Percentiles rank a stretch among this genome's conserved stretches.
phyloP scores from a whole-genome alignment of 1,139 yeast species.

The Suhomyces bribrorum region DNA sequence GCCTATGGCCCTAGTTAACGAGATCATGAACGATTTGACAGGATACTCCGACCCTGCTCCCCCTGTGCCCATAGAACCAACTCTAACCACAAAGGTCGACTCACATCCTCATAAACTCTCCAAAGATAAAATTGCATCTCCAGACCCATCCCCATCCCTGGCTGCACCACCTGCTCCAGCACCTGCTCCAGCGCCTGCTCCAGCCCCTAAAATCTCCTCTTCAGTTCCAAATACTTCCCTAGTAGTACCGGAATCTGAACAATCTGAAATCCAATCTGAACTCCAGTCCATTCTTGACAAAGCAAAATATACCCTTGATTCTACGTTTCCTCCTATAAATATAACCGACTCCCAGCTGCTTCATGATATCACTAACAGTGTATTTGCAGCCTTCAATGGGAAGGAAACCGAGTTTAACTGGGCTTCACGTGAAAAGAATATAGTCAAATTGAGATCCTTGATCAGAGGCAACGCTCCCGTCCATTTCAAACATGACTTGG shows the following conservation, averaged over 20 bases:
- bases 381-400: constrained; percentile 52
- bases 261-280: constrained; percentile 6
- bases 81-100: neutral
- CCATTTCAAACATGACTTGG: constrained; percentile 45
- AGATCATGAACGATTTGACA: constrained; percentile 35
- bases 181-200: neutral
- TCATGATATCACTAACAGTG: constrained; percentile 18
- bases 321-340: constrained; percentile 22
- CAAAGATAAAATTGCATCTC: neutral
- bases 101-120: neutral
- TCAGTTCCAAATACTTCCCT: neutral
- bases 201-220: no score
- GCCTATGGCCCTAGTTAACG: constrained; percentile 25
- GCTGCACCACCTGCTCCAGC: neutral
- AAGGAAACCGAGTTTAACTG: constrained; percentile 92
- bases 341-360: constrained; percentile 21
- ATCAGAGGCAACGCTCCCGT: constrained; percentile 55
- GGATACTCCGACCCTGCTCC: constrained; percentile 1
- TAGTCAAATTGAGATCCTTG: constrained; percentile 57
- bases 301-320: constrained; percentile 29
- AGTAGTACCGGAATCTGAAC: neutral
- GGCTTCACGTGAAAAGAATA: constrained; percentile 66
- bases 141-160: neutral
- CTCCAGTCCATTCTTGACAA: constrained; percentile 13
- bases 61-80: neutral